phyloP scores from a whole-genome alignment of 805 yeast genomes.

The Candida methanosorbosa region DNA sequence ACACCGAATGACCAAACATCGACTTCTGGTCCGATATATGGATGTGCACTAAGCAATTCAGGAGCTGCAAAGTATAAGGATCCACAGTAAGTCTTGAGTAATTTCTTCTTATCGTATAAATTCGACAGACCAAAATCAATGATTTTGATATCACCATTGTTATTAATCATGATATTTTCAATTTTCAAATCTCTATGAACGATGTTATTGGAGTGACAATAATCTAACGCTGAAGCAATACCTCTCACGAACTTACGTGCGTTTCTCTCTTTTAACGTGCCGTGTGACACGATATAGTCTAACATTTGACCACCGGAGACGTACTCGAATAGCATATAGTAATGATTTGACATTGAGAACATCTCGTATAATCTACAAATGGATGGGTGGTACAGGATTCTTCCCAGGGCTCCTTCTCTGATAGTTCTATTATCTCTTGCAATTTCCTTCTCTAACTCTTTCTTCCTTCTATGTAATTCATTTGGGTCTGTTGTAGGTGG shows the following conservation, averaged over 20 bases:
- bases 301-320: slow-evolving; percentile 97
- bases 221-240: slow-evolving; percentile 86
- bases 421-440: slow-evolving; percentile 89
- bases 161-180: slow-evolving; percentile 91
- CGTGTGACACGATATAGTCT: slow-evolving; percentile 95
- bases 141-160: slow-evolving; percentile 88
- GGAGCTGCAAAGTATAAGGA: slow-evolving; percentile 98
- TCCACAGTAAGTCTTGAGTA: slow-evolving; percentile 93
- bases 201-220: slow-evolving; percentile 87
- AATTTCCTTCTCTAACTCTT: slow-evolving; percentile 72
- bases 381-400: slow-evolving; percentile 82
- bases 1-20: slow-evolving; percentile 99
- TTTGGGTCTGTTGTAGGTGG: slow-evolving; percentile 54
- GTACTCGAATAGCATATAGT: slow-evolving; percentile 93
- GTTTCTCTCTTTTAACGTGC: slow-evolving; percentile 84
- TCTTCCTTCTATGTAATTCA: slow-evolving; percentile 51
- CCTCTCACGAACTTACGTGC: slow-evolving; percentile 95
- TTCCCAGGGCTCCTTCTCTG: slow-evolving; percentile 91
- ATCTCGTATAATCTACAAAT: slow-evolving; percentile 89
- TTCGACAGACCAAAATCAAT: slow-evolving; percentile 96
- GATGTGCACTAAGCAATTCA: slow-evolving; percentile 84
- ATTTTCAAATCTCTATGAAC: slow-evolving; percentile 96
- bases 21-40: slow-evolving; percentile 94
- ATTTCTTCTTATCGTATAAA: slow-evolving; percentile 58
- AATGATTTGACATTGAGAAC: slow-evolving; percentile 94